Evolutionary conservation across 1,284 basidiomycete species (phyloP).

Genomic region (Pyrrhoderma lamaoense): DNA sequence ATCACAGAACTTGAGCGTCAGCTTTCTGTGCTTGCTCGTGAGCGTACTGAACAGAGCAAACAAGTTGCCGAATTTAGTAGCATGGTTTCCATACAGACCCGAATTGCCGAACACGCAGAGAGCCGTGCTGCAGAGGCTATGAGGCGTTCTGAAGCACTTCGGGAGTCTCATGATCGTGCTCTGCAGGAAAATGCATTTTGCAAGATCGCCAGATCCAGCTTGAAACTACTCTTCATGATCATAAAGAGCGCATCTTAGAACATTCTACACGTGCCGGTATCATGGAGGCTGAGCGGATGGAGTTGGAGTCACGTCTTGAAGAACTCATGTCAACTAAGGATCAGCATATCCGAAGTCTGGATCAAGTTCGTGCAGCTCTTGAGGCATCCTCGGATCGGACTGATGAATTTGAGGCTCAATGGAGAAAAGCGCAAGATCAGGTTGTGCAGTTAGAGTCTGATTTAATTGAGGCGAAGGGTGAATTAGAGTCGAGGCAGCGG

Average conservation of each 20-base stretch:
- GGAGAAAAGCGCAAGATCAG: conserved; percentile 61
- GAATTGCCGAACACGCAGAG: conserved; percentile 74
- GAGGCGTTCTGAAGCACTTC: conserved; percentile 77
- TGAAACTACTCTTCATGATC: conserved; percentile 72
- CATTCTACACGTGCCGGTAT: conserved; percentile 75
- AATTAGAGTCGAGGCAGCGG: conserved; percentile 67
- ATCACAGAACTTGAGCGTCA: conserved; percentile 76
- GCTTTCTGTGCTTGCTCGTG: conserved; percentile 57
- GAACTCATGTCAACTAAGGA: conserved; percentile 65
- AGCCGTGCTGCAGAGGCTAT: conserved; percentile 75
- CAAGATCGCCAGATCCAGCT: conserved; percentile 57
- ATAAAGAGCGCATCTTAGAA: conserved; percentile 67
- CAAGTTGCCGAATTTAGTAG: conserved; percentile 70
- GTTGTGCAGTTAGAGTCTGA: conserved; percentile 66
- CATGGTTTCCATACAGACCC: conserved; percentile 67
- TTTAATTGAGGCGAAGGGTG: conserved; percentile 68
- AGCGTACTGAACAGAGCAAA: conserved; percentile 62
- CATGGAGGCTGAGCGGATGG: conserved; percentile 72
- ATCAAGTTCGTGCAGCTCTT: conserved; percentile 78
- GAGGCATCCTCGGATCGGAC: conserved; percentile 71
- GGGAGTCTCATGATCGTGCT: conserved; percentile 69
- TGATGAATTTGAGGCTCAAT: conserved; percentile 74
- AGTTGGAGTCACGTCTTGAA: conserved; percentile 62
- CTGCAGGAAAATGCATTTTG: conserved; percentile 68
- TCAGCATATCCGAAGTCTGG: conserved; percentile 80